These are phyloP conservation scores for Fusarium metavorans DNA, from an alignment of 2,329 filamentous ascomycete genomes.

Conservation along the genomic window DNA sequence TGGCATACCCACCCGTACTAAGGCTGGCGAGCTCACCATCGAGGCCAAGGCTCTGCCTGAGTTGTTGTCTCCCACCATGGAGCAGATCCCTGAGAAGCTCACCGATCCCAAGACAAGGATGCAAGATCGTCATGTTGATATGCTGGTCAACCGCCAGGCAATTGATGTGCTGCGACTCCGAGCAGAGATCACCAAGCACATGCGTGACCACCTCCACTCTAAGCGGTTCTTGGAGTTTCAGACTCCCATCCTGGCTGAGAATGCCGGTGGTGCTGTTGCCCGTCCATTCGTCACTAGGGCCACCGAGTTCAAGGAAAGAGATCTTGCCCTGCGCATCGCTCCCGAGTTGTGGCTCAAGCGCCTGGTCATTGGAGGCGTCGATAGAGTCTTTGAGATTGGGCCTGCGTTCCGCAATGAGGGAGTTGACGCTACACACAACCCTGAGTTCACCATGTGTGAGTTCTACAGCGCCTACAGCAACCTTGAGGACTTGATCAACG, in stretches of 20 bases:
- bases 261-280: slow-evolving; percentile 88
- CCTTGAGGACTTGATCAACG: slow-evolving; percentile 77
- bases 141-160: slow-evolving; percentile 79
- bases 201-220: slow-evolving; percentile 80
- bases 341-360: slow-evolving; percentile 97
- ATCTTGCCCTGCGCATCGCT: slow-evolving; percentile 85
- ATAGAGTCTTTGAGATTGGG: slow-evolving; percentile 92
- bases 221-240: slow-evolving; percentile 86
- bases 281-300: slow-evolving; percentile 86
- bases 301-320: slow-evolving; percentile 78
- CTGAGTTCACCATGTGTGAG: slow-evolving; percentile 97
- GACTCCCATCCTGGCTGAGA: slow-evolving; percentile 86
- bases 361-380: slow-evolving; percentile 87
- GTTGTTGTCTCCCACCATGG: slow-evolving; percentile 81
- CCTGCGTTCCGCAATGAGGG: slow-evolving; percentile 94
- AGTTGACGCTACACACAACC: slow-evolving; percentile 91
- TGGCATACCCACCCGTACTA: slow-evolving; percentile 77
- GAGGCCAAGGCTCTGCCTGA: slow-evolving; percentile 75
- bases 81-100: slow-evolving; percentile 79
- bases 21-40: slow-evolving; percentile 81
- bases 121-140: slow-evolving; percentile 85
- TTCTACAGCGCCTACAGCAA: slow-evolving; percentile 92
- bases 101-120: slow-evolving; percentile 78
- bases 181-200: slow-evolving; percentile 77
- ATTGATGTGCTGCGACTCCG: slow-evolving; percentile 80